Evolutionary conservation across 805 yeast genomes (phyloP).

Genomic region (Naumovozyma baii): DNA sequence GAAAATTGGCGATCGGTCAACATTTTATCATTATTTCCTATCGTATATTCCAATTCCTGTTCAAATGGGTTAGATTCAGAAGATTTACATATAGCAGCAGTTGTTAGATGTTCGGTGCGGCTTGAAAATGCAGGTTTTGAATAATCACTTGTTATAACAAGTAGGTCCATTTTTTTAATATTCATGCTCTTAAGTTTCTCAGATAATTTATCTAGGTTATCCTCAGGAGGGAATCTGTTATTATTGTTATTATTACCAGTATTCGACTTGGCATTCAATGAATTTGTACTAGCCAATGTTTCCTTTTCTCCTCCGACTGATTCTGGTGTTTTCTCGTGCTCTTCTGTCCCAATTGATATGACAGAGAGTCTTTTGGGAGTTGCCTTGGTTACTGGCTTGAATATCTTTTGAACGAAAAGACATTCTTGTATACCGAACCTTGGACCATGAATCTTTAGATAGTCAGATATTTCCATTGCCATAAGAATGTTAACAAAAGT

Average conservation of each 20-base stretch:
- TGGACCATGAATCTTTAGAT: constrained; percentile 7
- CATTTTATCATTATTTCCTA: no score
- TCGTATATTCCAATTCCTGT: constrained; percentile 2
- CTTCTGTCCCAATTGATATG: background rate
- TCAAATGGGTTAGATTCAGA: constrained; percentile 14
- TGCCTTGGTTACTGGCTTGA: background rate
- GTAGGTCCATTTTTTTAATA: constrained; percentile 8
- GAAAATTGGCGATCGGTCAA: background rate
- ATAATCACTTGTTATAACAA: constrained; percentile 9
- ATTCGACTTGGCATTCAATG: no score
- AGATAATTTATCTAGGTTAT: background rate
- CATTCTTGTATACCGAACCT: constrained; percentile 8
- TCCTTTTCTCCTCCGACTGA: background rate
- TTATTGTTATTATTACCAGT: no score
- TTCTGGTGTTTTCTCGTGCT: background rate
- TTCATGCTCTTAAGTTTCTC: constrained; percentile 6
- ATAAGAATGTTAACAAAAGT: constrained; percentile 22
- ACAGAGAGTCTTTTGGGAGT: background rate
- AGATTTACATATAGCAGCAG: constrained; percentile 12
- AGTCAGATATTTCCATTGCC: constrained; percentile 21
- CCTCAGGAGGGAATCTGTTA: background rate
- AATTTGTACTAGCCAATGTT: background rate
- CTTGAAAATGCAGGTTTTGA: constrained; percentile 11
- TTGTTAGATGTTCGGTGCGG: constrained; percentile 11
- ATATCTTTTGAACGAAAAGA: constrained; percentile 7